phyloP scores from a whole-genome alignment of 495 filamentous ascomycete genomes.

The Rostrohypoxylon terebratum region DNA sequence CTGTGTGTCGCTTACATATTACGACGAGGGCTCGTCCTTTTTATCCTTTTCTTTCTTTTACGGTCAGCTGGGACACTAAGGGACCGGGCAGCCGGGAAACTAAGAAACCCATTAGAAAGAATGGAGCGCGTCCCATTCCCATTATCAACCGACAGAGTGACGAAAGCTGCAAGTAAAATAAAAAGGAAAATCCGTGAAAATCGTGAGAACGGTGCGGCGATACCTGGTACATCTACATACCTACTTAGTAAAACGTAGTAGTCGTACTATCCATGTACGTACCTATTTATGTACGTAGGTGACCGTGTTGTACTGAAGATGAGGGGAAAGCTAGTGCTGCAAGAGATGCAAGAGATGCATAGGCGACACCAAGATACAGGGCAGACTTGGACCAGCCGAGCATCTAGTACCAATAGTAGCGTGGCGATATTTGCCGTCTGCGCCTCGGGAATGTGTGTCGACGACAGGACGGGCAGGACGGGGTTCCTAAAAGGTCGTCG shows the following conservation, averaged over 20 bases:
- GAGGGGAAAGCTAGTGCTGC: slow-evolving; percentile 44
- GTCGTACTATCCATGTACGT: background rate
- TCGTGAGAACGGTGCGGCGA: slow-evolving; percentile 30
- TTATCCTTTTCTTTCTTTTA: background rate
- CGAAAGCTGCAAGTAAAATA: slow-evolving; percentile 35
- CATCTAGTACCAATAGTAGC: slow-evolving; percentile 38
- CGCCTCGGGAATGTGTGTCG: slow-evolving; percentile 34
- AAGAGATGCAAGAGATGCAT: slow-evolving; percentile 47
- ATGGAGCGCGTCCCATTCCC: slow-evolving; percentile 13
- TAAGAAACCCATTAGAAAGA: background rate
- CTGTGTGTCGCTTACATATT: slow-evolving; percentile 28
- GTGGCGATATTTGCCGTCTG: slow-evolving; percentile 47
- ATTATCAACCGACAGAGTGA: slow-evolving; percentile 28
- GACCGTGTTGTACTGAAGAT: slow-evolving; percentile 23
- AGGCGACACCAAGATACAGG: slow-evolving; percentile 35
- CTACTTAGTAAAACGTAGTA: too few species aligned
- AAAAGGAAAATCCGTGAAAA: slow-evolving; percentile 1
- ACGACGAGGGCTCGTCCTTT: slow-evolving; percentile 23
- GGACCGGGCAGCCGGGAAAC: background rate
- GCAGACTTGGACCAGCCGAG: slow-evolving; percentile 34
- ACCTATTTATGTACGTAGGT: slow-evolving; percentile 16
- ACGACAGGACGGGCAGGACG: slow-evolving; percentile 34
- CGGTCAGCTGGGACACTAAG: slow-evolving; percentile 19
- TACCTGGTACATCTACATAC: background rate
- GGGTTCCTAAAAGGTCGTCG: slow-evolving; percentile 18